A percentile compares a stretch with the other conserved stretches of the same genome.
Evolutionary conservation across 306 rosid genomes (phyloP).

Genomic region (Trifolium fragiferum): DNA sequence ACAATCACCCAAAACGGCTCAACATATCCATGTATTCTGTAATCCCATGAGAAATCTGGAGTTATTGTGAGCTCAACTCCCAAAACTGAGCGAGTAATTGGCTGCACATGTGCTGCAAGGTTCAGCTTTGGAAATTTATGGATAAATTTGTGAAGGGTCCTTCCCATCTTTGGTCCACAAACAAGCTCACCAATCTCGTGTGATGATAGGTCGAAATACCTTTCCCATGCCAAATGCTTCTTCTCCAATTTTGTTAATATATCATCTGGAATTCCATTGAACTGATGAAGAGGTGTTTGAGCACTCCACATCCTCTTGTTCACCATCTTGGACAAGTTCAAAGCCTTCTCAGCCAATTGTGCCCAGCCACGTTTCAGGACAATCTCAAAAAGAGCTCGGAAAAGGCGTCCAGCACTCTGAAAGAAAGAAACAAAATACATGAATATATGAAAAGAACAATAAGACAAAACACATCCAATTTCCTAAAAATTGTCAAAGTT

Average conservation of each 20-base stretch:
- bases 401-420: slow-evolving; percentile 96
- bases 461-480: not conserved
- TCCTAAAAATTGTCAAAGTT: not conserved
- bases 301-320: slow-evolving; percentile 94
- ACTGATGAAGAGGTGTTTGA: slow-evolving; percentile 93
- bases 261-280: slow-evolving; percentile 75
- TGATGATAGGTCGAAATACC: slow-evolving; percentile 89
- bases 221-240: slow-evolving; percentile 96
- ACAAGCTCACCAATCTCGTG: slow-evolving; percentile 95
- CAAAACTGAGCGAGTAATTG: slow-evolving; percentile 88
- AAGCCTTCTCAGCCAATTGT: slow-evolving; percentile 87
- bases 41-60: slow-evolving; percentile 95
- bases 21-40: slow-evolving; percentile 87
- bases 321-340: slow-evolving; percentile 93
- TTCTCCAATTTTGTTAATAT: slow-evolving; percentile 82
- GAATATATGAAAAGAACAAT: slow-evolving; percentile 26
- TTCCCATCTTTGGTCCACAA: slow-evolving; percentile 85
- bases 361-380: slow-evolving; percentile 96
- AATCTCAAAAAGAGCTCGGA: slow-evolving; percentile 96
- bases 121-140: slow-evolving; percentile 93
- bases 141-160: slow-evolving; percentile 78
- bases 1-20: slow-evolving; percentile 97
- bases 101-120: slow-evolving; percentile 97
- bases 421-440: slow-evolving; percentile 26
- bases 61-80: slow-evolving; percentile 91